A percentile compares a stretch with the other conserved stretches of the same genome.
phyloP scores from a whole-genome alignment of 345 rosid genomes.

The Eucalyptus pauciflora region DNA sequence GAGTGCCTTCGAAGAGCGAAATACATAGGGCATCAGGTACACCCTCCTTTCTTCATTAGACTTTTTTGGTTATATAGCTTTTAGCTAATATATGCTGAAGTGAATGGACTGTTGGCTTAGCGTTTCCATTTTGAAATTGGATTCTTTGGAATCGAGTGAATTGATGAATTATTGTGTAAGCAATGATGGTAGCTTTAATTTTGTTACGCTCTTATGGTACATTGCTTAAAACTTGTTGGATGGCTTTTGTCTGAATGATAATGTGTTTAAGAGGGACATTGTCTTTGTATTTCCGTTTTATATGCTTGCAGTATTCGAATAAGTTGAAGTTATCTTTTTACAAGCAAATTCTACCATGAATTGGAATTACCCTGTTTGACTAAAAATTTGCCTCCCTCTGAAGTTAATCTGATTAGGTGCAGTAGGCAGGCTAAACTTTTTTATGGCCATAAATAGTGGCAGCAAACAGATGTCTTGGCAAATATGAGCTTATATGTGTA shows the following conservation, averaged over 20 bases:
- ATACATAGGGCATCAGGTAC: slow-evolving; percentile 70
- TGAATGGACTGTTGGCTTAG: background rate
- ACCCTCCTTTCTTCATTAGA: background rate
- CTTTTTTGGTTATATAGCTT: background rate
- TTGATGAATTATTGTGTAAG: background rate
- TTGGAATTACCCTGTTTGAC: background rate
- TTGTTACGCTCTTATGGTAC: background rate
- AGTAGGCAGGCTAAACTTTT: background rate
- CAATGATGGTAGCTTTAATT: background rate
- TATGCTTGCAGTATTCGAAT: background rate
- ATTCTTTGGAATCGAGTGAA: background rate
- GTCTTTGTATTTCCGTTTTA: background rate
- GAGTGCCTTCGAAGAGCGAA: slow-evolving; percentile 96
- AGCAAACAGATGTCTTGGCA: background rate
- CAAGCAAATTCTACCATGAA: background rate
- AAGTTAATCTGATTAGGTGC: background rate
- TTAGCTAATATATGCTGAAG: background rate
- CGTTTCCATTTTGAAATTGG: background rate
- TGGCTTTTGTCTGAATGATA: background rate
- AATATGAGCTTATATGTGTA: background rate
- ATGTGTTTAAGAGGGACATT: background rate
- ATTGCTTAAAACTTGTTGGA: background rate
- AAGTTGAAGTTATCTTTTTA: background rate
- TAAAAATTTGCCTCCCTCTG: background rate
- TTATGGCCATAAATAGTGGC: background rate